Conservation (phyloP, 495 filamentous ascomycete genomes). For the Hyaloscypha hepaticicola region DNA sequence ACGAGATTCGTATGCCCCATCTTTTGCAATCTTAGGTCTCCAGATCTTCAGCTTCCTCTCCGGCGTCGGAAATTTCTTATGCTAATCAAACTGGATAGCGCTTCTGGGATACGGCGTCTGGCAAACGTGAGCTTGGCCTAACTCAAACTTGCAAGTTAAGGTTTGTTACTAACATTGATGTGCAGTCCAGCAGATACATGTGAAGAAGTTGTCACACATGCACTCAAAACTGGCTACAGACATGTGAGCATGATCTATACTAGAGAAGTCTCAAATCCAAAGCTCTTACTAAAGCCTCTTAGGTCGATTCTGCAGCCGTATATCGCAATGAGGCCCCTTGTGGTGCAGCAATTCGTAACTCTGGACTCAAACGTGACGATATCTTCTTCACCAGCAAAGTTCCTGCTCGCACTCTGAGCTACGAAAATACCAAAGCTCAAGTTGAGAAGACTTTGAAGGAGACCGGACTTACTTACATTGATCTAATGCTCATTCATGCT, state of each 20-base stretch:
- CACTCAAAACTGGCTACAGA: constrained; percentile 69
- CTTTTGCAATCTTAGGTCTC: too few species aligned
- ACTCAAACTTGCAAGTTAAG: background rate
- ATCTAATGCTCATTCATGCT: constrained; percentile 61
- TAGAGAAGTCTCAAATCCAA: background rate
- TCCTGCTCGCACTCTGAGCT: constrained; percentile 43
- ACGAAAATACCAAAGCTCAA: constrained; percentile 49
- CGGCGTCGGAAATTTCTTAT: background rate
- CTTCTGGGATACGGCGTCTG: constrained; percentile 62
- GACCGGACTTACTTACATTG: constrained; percentile 59
- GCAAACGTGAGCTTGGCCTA: constrained; percentile 57
- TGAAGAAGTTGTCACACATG: constrained; percentile 57
- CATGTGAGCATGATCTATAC: constrained; percentile 48
- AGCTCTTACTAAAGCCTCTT: background rate
- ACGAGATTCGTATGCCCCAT: too few species aligned
- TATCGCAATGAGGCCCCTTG: constrained; percentile 72
- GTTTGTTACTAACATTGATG: background rate
- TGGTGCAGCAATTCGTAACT: constrained; percentile 57
- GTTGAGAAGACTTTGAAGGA: constrained; percentile 51
- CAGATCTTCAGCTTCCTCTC: too few species aligned
- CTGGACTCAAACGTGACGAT: constrained; percentile 57
- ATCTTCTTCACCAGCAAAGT: constrained; percentile 78
- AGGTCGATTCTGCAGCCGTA: constrained; percentile 69
- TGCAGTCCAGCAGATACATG: constrained; percentile 44
- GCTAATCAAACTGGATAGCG: too few species aligned